Evolutionary conservation across 164 flowering plant species (phyloP).

Genomic region (Magnolia kwangsiensis): DNA sequence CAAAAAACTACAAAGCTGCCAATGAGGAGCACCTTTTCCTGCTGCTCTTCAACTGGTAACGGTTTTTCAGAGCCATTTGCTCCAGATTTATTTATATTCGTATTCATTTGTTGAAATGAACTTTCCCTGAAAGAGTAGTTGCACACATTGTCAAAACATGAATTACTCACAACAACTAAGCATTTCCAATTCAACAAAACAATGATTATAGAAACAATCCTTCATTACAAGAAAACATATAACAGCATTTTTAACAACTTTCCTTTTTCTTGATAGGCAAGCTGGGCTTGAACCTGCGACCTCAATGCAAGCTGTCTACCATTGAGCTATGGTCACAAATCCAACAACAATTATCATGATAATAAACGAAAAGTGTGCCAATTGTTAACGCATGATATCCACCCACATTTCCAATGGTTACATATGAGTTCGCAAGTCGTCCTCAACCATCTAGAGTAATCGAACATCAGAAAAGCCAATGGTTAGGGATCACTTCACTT

Average conservation of each 20-base stretch:
- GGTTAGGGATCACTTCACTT: too few relatives aligned
- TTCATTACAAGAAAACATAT: neutral
- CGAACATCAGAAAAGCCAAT: neutral
- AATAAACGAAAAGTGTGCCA: neutral
- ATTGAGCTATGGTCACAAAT: neutral
- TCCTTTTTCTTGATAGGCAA: too few relatives aligned
- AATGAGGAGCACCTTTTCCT: conserved; percentile 46
- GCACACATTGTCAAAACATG: neutral
- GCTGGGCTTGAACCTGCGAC: too few relatives aligned
- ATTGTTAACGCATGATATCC: neutral
- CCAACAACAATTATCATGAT: neutral
- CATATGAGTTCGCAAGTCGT: neutral
- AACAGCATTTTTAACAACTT: neutral
- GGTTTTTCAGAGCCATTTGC: conserved; percentile 42
- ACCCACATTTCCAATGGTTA: neutral
- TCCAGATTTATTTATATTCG: conserved; percentile 28
- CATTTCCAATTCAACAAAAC: neutral
- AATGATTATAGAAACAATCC: neutral
- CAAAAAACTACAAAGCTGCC: neutral
- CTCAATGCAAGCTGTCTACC: neutral
- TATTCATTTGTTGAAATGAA: conserved; percentile 35
- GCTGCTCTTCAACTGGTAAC: conserved; percentile 41
- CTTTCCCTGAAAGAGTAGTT: conserved; percentile 14
- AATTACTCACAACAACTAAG: neutral
- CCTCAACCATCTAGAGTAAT: neutral